phyloP scores from a whole-genome alignment of 2,329 filamentous ascomycete species.

The Diaporthe aspalathi region DNA sequence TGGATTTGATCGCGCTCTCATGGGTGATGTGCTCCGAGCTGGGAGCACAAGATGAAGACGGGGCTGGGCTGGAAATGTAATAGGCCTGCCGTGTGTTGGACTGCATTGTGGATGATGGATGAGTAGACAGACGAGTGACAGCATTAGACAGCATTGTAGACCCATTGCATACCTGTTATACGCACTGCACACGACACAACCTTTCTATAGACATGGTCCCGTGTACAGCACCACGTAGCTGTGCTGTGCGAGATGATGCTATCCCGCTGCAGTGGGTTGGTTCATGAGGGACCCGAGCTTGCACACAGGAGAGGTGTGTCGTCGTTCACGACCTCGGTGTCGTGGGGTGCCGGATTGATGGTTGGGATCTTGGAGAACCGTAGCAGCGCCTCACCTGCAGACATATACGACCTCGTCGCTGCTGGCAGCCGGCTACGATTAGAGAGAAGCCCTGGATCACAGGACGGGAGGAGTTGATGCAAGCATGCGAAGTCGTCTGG shows the following conservation, averaged over 20 bases:
- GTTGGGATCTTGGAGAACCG: not conserved
- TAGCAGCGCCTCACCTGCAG: not conserved
- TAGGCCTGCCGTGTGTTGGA: not conserved
- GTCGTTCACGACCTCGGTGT: no score
- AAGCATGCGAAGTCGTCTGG: conserved; percentile 17
- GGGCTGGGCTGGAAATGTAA: not conserved
- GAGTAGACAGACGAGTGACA: conserved; percentile 17
- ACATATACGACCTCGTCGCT: not conserved
- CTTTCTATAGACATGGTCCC: no score
- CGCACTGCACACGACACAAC: not conserved
- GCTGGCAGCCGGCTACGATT: not conserved
- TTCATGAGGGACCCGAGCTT: not conserved
- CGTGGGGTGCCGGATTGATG: not conserved
- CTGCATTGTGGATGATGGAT: conserved; percentile 21
- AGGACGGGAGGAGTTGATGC: not conserved
- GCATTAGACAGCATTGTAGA: conserved; percentile 23
- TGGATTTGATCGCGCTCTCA: not conserved
- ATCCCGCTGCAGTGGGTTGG: not conserved
- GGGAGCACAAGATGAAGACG: not conserved
- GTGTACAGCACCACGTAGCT: no score
- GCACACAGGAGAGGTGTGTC: not conserved
- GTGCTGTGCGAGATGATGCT: not conserved
- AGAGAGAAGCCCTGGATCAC: not conserved
- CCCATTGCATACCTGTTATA: conserved; percentile 18
- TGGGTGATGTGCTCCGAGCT: not conserved